phyloP scores from a whole-genome alignment of 345 rosid genomes.

The Boechera retrofracta region DNA sequence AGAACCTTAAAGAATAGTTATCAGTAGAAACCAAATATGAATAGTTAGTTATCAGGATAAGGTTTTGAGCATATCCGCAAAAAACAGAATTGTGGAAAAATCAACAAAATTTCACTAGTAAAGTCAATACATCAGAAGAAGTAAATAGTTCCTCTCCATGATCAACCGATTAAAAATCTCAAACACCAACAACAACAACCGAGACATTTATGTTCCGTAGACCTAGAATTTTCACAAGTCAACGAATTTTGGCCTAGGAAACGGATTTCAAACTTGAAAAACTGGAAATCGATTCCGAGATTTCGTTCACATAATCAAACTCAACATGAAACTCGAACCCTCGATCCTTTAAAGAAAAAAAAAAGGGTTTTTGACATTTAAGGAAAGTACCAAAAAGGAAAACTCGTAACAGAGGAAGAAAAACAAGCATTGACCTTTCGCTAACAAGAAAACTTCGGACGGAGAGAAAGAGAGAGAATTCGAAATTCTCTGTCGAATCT shows the following conservation, averaged over 20 bases:
- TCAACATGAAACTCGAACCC: constrained; percentile 1
- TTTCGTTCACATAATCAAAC: neutral
- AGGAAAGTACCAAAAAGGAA: constrained; percentile 15
- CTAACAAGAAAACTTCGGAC: neutral
- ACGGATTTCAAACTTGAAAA: neutral
- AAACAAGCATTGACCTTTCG: constrained; percentile 10
- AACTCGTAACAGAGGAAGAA: constrained; percentile 26
- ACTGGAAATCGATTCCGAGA: neutral
- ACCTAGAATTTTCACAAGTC: constrained; percentile 40
- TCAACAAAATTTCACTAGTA: neutral
- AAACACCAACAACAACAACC: neutral
- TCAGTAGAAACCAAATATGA: neutral
- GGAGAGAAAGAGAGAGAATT: neutral
- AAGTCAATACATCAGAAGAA: neutral
- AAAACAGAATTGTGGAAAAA: constrained; percentile 8
- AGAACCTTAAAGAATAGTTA: neutral
- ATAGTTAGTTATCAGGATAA: neutral
- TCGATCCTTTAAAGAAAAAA: neutral
- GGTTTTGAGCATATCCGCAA: constrained; percentile 13
- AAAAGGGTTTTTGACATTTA: neutral
- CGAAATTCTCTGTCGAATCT: constrained; percentile 14
- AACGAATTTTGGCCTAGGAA: constrained; percentile 14
- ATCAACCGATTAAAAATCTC: neutral
- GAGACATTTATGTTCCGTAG: constrained; percentile 8
- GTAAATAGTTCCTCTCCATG: neutral